Evolutionary conservation across 345 rosid species (phyloP).

Genomic region (Geranium brycei): DNA sequence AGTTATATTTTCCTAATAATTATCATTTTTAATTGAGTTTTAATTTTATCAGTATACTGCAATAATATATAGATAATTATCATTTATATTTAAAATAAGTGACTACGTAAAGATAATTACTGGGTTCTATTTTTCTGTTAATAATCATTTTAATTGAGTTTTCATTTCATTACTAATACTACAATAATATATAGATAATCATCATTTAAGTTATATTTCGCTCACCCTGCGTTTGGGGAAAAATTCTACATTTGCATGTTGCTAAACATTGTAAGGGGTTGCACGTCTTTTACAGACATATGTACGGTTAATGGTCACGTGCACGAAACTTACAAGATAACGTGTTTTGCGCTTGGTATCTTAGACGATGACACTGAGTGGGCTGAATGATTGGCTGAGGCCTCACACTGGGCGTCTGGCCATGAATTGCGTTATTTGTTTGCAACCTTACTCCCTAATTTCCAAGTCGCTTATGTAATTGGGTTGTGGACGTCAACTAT

Average conservation of each 20-base stretch:
- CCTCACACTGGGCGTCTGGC: background rate
- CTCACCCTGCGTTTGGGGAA: too few relatives aligned
- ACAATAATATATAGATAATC: too few relatives aligned
- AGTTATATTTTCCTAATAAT: too few relatives aligned
- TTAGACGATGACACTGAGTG: slow-evolving; percentile 11
- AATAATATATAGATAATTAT: too few relatives aligned
- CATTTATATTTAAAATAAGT: too few relatives aligned
- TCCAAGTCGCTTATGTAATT: background rate
- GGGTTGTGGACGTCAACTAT: background rate
- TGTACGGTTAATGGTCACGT: background rate
- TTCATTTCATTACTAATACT: too few relatives aligned
- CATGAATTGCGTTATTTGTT: background rate
- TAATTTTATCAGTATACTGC: too few relatives aligned
- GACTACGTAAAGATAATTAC: too few relatives aligned
- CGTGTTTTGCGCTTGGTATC: slow-evolving; percentile 5
- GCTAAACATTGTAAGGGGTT: background rate
- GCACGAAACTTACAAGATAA: slow-evolving; percentile 1
- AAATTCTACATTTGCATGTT: slow-evolving; percentile 2
- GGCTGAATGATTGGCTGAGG: slow-evolving; percentile 2
- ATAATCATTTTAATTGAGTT: too few relatives aligned
- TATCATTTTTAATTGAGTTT: too few relatives aligned
- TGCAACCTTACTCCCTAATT: background rate
- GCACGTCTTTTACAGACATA: background rate
- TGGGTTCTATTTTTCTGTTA: too few relatives aligned
- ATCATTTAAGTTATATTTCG: too few relatives aligned